A percentile compares a stretch with the other conserved stretches of the same genome.
Evolutionary conservation across 2,329 filamentous ascomycete genomes (phyloP).

Genomic region (Penicillium sp.): DNA sequence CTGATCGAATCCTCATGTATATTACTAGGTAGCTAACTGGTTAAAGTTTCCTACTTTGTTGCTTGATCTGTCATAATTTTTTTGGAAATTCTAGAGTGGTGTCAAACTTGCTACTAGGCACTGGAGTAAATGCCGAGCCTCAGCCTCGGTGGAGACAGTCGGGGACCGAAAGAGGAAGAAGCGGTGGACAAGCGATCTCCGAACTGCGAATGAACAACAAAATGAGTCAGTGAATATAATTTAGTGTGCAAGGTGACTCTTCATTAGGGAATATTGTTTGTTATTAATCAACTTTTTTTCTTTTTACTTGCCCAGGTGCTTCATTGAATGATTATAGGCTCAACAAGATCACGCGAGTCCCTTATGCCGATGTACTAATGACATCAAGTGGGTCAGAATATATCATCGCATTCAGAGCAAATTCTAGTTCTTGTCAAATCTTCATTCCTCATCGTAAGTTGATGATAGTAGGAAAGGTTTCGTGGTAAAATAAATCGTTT

Average conservation of each 20-base stretch:
- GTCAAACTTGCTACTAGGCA: too few species aligned
- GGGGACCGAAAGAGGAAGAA: conserved; percentile 17
- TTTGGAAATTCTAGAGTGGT: too few species aligned
- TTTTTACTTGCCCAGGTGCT: too few species aligned
- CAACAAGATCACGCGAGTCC: neutral
- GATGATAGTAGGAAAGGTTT: neutral
- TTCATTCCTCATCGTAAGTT: neutral
- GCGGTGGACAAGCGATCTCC: neutral
- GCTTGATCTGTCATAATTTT: too few species aligned
- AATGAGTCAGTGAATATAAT: neutral
- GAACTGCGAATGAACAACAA: too few species aligned
- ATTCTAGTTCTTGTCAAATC: too few species aligned
- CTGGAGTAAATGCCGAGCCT: too few species aligned
- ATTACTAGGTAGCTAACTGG: too few species aligned
- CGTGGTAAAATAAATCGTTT: neutral
- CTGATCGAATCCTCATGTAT: too few species aligned
- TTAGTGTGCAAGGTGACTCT: neutral
- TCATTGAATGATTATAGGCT: too few species aligned
- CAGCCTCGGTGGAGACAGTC: conserved; percentile 17
- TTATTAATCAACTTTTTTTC: too few species aligned
- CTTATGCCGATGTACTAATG: conserved; percentile 13
- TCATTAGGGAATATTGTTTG: neutral
- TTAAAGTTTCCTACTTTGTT: too few species aligned
- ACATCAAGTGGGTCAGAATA: conserved; percentile 25
- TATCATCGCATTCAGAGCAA: conserved; percentile 5